These are phyloP conservation scores for Brassica juncea DNA, from an alignment of 345 rosid species.

Conservation along the genomic window DNA sequence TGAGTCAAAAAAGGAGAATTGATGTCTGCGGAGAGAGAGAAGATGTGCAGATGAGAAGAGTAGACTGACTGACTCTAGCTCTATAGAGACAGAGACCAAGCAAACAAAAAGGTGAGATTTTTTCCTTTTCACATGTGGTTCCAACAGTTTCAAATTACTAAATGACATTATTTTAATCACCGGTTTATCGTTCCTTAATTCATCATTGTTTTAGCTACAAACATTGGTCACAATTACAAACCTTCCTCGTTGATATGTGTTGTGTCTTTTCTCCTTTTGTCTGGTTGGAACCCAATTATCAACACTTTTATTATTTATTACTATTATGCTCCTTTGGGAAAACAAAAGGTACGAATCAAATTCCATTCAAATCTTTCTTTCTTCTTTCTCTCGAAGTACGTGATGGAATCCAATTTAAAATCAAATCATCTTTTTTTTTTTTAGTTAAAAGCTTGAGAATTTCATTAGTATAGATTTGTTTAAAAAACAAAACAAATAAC, in stretches of 20 bases:
- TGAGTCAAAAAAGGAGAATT: slow-evolving; percentile 36
- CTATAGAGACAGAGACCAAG: slow-evolving; percentile 12
- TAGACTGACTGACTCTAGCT: neutral
- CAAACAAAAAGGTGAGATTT: slow-evolving; percentile 20
- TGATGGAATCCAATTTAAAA: neutral
- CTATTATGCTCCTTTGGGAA: slow-evolving; percentile 16
- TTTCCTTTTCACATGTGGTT: slow-evolving; percentile 31
- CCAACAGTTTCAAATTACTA: slow-evolving; percentile 11
- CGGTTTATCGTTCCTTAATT: neutral
- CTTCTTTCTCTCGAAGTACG: slow-evolving; percentile 11
- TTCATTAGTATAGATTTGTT: neutral
- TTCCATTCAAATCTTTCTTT: slow-evolving; percentile 22
- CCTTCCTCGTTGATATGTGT: slow-evolving; percentile 34
- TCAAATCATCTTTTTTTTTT: neutral
- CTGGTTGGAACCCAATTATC: slow-evolving; percentile 33
- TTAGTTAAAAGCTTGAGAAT: neutral
- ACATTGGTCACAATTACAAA: slow-evolving; percentile 28
- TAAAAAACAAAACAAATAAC: neutral
- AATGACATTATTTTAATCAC: slow-evolving; percentile 25
- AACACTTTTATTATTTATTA: neutral
- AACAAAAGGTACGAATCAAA: slow-evolving; percentile 36
- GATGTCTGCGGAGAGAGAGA: slow-evolving; percentile 24
- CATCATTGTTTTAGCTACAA: neutral
- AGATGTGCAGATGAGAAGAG: slow-evolving; percentile 19
- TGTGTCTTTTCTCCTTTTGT: slow-evolving; percentile 24